Evolutionary conservation across 164 flowering plant genomes (phyloP), one percentile per base, ranked within the genome.

Genomic region (Brasenia schreberi): DNA sequence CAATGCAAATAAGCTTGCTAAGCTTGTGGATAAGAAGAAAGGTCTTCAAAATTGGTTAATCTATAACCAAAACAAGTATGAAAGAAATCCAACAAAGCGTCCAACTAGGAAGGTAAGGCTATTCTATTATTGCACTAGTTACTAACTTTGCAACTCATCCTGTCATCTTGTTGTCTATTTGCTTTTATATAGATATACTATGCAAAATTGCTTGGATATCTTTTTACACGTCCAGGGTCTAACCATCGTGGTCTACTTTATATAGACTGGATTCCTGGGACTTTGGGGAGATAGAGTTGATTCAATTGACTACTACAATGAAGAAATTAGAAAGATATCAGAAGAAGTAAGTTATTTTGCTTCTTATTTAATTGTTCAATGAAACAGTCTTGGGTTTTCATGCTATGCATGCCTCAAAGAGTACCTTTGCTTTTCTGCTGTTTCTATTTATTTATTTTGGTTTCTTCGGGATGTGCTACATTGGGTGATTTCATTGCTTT

Each of bases 181-280:
- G 53, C 53, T 7, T 45, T 45, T 45, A 12, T 45, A 45, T 45
- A 12, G 53, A 12, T 45, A 45, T 7, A 45, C 53, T 45, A 45
- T 23, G 27, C 27, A 45, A 45, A 45, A 45, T 12, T 45, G 12
- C 7, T 45, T 7, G 53, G 11, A 7, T 45, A 45, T 45, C 5
- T 5, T 45, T 45, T 7, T 2, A 12, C 12, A 4, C 0, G 53
- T 45, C 53, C 12, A 1, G 5, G 7, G 12, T 12, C 53, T 45
- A 12, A 7, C 56, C 3, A 12, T 66, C 66, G 27, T 60, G 62
- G 60, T 19, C 59, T 73, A 68, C 23, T 14, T 42, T 62, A 18
- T 63, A 63, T 80, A 87, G 96, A 87, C 84, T 75, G 96, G 98
- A 70, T 81, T 76, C 68, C 82, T 88, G 60, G 93, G 98, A 64